Conservation (phyloP, 305 asterid species). For the Galium porrigens region DNA sequence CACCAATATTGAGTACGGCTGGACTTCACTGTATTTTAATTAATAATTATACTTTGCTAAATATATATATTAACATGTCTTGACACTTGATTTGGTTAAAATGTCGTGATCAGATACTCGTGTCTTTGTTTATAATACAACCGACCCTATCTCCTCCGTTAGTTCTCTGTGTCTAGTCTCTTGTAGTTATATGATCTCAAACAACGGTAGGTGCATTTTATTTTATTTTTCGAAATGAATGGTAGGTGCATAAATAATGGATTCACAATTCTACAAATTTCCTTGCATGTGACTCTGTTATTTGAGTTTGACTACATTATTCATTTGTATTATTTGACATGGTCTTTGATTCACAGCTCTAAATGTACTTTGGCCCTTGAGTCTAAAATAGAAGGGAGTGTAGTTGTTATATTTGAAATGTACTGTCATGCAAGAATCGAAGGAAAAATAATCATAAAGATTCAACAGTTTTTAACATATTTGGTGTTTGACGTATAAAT, state of each 20-base stretch:
- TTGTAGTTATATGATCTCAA: background rate
- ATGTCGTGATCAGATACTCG: constrained; percentile 4
- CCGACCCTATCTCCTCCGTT: constrained; percentile 2
- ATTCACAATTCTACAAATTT: background rate
- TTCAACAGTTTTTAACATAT: no score
- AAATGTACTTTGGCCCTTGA: no score
- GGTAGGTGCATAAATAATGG: background rate
- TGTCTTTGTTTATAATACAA: background rate
- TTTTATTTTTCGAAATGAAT: background rate
- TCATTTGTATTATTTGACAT: background rate
- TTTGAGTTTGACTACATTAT: background rate
- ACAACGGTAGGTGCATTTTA: background rate
- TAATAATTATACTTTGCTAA: no score
- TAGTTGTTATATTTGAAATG: no score
- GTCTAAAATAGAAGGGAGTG: no score
- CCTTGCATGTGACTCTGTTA: background rate
- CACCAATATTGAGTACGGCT: constrained; percentile 5
- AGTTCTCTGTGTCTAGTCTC: background rate
- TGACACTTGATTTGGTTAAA: background rate
- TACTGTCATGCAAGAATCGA: no score
- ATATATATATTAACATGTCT: background rate
- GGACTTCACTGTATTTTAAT: background rate
- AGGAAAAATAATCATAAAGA: no score
- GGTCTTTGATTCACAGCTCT: no score
- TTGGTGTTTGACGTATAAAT: no score